Conservation (phyloP, 805 yeast genomes). For the Komagataella mondaviorum region DNA sequence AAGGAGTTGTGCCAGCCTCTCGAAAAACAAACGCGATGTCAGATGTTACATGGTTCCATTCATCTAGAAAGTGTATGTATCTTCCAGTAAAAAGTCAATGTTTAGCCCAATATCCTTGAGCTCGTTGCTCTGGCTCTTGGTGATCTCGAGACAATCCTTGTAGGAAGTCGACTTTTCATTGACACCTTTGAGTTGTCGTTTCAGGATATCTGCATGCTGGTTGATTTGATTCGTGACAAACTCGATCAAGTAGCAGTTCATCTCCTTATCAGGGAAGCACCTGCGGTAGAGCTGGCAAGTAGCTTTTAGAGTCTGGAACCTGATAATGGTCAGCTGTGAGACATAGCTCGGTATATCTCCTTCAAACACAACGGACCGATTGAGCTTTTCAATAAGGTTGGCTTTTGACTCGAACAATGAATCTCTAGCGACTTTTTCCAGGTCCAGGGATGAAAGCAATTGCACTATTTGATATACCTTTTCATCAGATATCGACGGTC, state of each 20-base stretch:
- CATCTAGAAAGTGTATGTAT: slow-evolving; percentile 8
- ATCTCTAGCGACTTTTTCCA: slow-evolving; percentile 33
- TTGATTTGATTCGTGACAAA: slow-evolving; percentile 64
- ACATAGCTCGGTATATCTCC: slow-evolving; percentile 43
- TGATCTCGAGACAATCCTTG: slow-evolving; percentile 37
- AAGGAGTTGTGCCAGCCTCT: background rate
- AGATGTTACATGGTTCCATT: background rate
- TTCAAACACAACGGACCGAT: slow-evolving; percentile 35
- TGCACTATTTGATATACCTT: slow-evolving; percentile 15
- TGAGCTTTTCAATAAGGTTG: slow-evolving; percentile 29
- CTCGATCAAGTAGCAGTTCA: slow-evolving; percentile 41
- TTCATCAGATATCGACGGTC: slow-evolving; percentile 15
- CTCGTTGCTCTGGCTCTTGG: slow-evolving; percentile 46
- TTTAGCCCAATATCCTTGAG: slow-evolving; percentile 57
- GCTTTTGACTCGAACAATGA: slow-evolving; percentile 34
- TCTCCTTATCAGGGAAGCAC: slow-evolving; percentile 27
- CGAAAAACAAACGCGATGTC: background rate
- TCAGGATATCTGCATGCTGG: slow-evolving; percentile 42
- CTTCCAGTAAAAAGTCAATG: slow-evolving; percentile 54
- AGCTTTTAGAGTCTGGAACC: slow-evolving; percentile 45
- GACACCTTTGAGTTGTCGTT: slow-evolving; percentile 56
- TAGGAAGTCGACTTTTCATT: slow-evolving; percentile 38
- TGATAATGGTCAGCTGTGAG: slow-evolving; percentile 46
- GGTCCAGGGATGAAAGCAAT: slow-evolving; percentile 18
- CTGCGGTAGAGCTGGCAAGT: slow-evolving; percentile 41